These are phyloP conservation scores for Alternaria solani DNA, from an alignment of 2,329 filamentous ascomycete species.

Conservation along the genomic window DNA sequence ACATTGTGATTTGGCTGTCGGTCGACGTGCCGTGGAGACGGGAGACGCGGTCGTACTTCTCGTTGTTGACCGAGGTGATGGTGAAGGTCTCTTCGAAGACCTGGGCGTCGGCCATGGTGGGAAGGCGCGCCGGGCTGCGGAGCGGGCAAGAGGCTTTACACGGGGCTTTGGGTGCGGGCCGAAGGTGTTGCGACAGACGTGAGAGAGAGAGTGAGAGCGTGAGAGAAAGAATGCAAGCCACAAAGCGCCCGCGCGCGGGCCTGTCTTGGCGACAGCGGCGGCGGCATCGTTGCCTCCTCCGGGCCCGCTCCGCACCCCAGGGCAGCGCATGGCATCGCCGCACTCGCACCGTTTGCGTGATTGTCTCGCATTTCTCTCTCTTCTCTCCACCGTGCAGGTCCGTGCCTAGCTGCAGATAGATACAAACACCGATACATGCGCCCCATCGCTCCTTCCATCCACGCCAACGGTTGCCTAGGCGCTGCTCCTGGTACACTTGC, in stretches of 20 bases:
- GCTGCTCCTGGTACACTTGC: not conserved
- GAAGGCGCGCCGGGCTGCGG: not conserved
- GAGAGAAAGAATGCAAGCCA: constrained; percentile 27
- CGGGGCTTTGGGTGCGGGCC: not conserved
- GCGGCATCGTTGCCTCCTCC: constrained; percentile 24
- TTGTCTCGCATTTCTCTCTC: too few relatives aligned
- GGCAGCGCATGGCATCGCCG: not conserved
- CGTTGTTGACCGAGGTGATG: constrained; percentile 77
- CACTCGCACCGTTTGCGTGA: too few relatives aligned
- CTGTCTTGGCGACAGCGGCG: constrained; percentile 16
- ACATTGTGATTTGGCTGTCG: constrained; percentile 80
- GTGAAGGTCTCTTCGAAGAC: constrained; percentile 94
- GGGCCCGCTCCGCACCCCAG: constrained; percentile 15
- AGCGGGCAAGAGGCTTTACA: not conserved
- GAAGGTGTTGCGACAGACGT: constrained; percentile 6
- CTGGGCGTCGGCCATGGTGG: constrained; percentile 79
- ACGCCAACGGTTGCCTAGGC: constrained; percentile 1
- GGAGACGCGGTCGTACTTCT: constrained; percentile 94
- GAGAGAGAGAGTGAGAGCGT: constrained; percentile 27
- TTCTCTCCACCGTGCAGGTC: too few relatives aligned
- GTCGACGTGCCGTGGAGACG: constrained; percentile 80
- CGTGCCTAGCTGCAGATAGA: too few relatives aligned
- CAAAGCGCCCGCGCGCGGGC: constrained; percentile 14
- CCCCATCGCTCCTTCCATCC: not conserved
- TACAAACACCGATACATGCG: not conserved